Evolutionary conservation across 192 early-diverging fungal species (phyloP).

Genomic region (Funneliformis mosseae): DNA sequence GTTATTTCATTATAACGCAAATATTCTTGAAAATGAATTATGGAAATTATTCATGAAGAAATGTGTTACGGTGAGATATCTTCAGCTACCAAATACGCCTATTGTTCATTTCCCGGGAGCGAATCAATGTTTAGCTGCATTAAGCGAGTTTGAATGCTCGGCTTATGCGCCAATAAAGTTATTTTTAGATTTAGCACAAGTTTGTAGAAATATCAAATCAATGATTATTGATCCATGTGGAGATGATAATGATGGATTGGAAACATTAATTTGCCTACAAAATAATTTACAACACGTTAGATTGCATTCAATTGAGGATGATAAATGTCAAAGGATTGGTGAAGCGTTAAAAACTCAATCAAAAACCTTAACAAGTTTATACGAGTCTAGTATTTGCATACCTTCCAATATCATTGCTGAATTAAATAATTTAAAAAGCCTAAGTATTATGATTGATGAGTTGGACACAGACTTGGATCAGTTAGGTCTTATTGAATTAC

Average conservation of each 20-base stretch:
- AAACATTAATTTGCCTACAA: neutral
- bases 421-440: neutral
- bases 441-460: neutral
- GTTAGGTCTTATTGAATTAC: neutral
- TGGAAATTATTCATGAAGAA: slow-evolving; percentile 3
- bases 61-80: neutral
- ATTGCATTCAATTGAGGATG: neutral
- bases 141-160: neutral
- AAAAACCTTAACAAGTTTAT: neutral
- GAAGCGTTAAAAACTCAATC: neutral
- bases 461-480: neutral
- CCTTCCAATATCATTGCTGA: neutral
- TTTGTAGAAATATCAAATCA: neutral
- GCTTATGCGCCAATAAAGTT: slow-evolving; percentile 1
- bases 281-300: neutral
- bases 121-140: neutral
- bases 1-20: neutral
- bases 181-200: neutral
- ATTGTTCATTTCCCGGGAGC: neutral
- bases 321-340: neutral
- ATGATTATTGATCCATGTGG: neutral
- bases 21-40: slow-evolving; percentile 6
- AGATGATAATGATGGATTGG: neutral
- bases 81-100: neutral
- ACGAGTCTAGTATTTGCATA: neutral